These are phyloP conservation scores for Coemansia sp. DNA, from an alignment of 192 early-diverging fungal species.

Conservation along the genomic window DNA sequence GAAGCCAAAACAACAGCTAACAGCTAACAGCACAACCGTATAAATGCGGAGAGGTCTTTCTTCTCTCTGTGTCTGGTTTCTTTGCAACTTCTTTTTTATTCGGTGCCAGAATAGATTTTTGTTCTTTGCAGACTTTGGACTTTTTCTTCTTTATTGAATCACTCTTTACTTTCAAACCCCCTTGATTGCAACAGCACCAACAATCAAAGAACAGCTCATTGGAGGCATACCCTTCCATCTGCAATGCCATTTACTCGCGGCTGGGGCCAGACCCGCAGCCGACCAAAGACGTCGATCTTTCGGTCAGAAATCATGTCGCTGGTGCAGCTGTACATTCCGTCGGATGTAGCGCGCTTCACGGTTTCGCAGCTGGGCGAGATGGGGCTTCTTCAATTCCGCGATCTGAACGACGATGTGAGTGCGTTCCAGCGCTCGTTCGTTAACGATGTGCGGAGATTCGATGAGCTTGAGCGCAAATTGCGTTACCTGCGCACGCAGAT, in stretches of 20 bases:
- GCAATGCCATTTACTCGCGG: conserved; percentile 34
- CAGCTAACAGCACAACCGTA: not conserved
- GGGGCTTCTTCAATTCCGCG: conserved; percentile 92
- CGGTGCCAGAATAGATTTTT: not conserved
- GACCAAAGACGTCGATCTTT: conserved; percentile 65
- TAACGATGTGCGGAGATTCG: conserved; percentile 88
- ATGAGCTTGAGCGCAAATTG: conserved; percentile 96
- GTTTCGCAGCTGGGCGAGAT: conserved; percentile 94
- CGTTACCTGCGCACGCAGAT: conserved; percentile 87
- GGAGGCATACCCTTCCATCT: not conserved
- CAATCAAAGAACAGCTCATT: not conserved
- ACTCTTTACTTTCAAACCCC: conserved; percentile 5
- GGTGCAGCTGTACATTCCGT: conserved; percentile 92
- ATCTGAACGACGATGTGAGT: conserved; percentile 91
- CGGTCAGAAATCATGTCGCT: conserved; percentile 96
- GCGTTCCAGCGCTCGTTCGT: conserved; percentile 98
- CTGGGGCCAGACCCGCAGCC: conserved; percentile 46
- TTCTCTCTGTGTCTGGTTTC: not conserved
- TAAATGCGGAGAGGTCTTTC: not conserved
- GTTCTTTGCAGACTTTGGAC: not conserved
- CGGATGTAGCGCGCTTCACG: conserved; percentile 89
- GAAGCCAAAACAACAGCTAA: too few species aligned
- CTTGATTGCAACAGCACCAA: not conserved
- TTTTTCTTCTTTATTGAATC: not conserved
- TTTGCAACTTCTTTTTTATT: not conserved